phyloP scores from a whole-genome alignment of 768 basidiomycete genomes.

The Amanita molliuscula region DNA sequence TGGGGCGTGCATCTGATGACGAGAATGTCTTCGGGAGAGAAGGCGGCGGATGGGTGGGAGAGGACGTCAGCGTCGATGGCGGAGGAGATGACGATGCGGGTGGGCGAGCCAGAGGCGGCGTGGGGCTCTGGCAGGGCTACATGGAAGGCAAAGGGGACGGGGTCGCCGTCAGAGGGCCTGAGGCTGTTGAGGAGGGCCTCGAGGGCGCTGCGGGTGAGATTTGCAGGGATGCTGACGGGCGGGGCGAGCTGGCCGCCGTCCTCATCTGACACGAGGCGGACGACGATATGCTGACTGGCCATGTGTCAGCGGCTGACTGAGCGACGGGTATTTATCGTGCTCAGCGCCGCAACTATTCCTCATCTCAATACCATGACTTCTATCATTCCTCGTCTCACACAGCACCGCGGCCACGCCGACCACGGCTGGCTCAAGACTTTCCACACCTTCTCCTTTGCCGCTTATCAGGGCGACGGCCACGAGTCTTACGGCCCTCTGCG shows the following conservation, averaged over 20 bases:
- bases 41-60: slow-evolving; percentile 55
- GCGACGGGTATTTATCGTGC: slow-evolving; percentile 1
- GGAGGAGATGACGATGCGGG: slow-evolving; percentile 74
- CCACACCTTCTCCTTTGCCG: slow-evolving; percentile 73
- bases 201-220: slow-evolving; percentile 73
- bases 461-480: slow-evolving; percentile 45
- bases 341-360: not conserved
- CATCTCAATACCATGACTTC: too few species aligned
- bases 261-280: slow-evolving; percentile 88
- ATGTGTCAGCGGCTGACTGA: slow-evolving; percentile 24
- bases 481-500: slow-evolving; percentile 65
- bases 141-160: slow-evolving; percentile 88
- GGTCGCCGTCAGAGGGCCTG: slow-evolving; percentile 72
- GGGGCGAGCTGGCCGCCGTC: slow-evolving; percentile 77
- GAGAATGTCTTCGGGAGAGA: slow-evolving; percentile 82
- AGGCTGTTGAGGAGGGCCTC: slow-evolving; percentile 88
- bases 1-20: slow-evolving; percentile 89
- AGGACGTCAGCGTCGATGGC: slow-evolving; percentile 80
- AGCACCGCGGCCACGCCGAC: slow-evolving; percentile 63
- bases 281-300: slow-evolving; percentile 82
- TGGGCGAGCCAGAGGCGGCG: slow-evolving; percentile 39
- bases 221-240: slow-evolving; percentile 81
- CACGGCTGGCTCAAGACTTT: slow-evolving; percentile 86
- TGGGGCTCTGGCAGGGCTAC: slow-evolving; percentile 54
- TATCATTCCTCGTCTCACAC: slow-evolving; percentile 41